A percentile compares a stretch with the other conserved stretches of the same genome.
phyloP scores from a whole-genome alignment of 176 grass and related monocot genomes.

The Zizania latifolia region DNA sequence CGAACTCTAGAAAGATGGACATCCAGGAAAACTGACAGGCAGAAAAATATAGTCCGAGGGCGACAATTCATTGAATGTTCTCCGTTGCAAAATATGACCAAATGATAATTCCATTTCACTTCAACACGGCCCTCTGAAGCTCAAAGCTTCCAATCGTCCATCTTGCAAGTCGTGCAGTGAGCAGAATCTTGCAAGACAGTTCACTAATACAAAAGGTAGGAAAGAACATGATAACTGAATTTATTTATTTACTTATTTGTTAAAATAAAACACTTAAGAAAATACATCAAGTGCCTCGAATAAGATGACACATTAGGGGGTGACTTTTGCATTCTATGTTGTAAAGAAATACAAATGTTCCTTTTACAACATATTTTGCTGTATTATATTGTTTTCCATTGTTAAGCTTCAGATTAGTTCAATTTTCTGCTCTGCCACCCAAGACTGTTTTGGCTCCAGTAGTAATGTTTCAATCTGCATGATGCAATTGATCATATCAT shows the following conservation, averaged over 20 bases:
- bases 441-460: slow-evolving; percentile 61
- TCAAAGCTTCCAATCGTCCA: not conserved
- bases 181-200: not conserved
- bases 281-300: not conserved
- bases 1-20: not conserved
- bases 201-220: not conserved
- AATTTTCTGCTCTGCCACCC: slow-evolving; percentile 69
- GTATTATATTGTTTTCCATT: not conserved
- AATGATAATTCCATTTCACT: slow-evolving; percentile 3
- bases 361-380: not conserved
- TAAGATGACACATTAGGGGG: not conserved
- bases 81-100: not conserved
- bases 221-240: not conserved
- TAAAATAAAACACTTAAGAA: slow-evolving; percentile 2
- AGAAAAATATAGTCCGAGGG: not conserved
- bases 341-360: not conserved
- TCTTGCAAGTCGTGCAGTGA: not conserved
- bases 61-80: not conserved
- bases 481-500: slow-evolving; percentile 23
- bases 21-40: not conserved
- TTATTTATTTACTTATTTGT: slow-evolving; percentile 24
- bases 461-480: slow-evolving; percentile 56
- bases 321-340: slow-evolving; percentile 5
- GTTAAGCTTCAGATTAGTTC: slow-evolving; percentile 31
- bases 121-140: not conserved